Percentiles rank a stretch among this genome's conserved stretches.
These are phyloP conservation scores for Citropsis articulata DNA, from an alignment of 345 rosid genomes.

Conservation along the genomic window DNA sequence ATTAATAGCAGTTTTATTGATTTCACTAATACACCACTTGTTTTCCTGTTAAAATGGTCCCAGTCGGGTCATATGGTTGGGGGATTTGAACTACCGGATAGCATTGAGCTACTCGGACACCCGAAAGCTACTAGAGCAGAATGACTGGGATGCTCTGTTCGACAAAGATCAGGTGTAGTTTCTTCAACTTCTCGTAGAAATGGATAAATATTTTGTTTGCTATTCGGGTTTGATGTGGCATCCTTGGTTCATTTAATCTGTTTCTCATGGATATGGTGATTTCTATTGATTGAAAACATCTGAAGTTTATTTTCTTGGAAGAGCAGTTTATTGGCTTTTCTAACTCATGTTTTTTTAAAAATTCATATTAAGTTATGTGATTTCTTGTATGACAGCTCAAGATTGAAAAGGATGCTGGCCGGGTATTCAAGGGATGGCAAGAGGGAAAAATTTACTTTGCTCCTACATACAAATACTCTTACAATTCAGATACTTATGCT, in stretches of 20 bases:
- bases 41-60: constrained; percentile 4
- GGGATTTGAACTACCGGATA: constrained; percentile 93
- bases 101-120: constrained; percentile 81
- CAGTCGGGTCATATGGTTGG: constrained; percentile 89
- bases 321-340: neutral
- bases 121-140: constrained; percentile 49
- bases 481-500: constrained; percentile 74
- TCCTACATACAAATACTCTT: constrained; percentile 90
- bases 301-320: neutral
- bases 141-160: constrained; percentile 63
- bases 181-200: neutral
- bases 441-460: constrained; percentile 87
- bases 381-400: constrained; percentile 50
- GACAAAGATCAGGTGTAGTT: constrained; percentile 87
- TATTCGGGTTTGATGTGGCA: neutral
- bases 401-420: constrained; percentile 84
- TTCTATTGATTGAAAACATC: neutral
- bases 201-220: neutral
- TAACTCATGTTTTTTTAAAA: neutral
- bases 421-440: constrained; percentile 88
- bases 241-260: neutral
- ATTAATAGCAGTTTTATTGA: neutral
- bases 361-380: neutral
- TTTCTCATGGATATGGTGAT: neutral
- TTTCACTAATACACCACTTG: neutral